Evolutionary conservation across 2,329 filamentous ascomycete species (phyloP).

Genomic region (Ophiostoma quercus): DNA sequence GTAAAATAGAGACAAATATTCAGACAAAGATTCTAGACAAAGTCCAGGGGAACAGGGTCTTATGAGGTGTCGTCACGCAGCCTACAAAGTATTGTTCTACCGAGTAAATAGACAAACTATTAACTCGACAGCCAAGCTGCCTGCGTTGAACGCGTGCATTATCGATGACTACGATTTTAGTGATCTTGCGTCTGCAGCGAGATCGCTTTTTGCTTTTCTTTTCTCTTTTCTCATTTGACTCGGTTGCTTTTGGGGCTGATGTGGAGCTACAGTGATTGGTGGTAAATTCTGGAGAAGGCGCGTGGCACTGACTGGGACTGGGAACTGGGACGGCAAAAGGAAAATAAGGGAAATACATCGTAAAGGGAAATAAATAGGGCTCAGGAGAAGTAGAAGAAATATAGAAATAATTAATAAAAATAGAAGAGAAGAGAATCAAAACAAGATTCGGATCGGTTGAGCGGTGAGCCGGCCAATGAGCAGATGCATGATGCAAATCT

Average conservation of each 20-base stretch:
- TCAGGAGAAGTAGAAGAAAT: background rate
- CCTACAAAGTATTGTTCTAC: background rate
- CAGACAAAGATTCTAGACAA: background rate
- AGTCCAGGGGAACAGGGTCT: background rate
- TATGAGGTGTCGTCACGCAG: background rate
- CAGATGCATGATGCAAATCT: background rate
- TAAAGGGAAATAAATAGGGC: background rate
- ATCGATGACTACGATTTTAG: background rate
- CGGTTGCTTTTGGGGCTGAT: constrained; percentile 1
- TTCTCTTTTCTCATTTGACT: too few relatives aligned
- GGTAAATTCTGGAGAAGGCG: constrained; percentile 10
- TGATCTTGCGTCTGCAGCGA: background rate
- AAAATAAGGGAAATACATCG: background rate
- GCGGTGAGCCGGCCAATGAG: background rate
- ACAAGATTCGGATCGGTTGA: background rate
- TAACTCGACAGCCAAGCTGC: too few relatives aligned
- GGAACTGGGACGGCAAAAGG: background rate
- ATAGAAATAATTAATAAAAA: too few relatives aligned
- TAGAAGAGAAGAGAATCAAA: background rate
- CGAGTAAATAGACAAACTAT: too few relatives aligned
- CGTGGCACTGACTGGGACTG: background rate
- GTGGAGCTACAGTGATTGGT: constrained; percentile 7
- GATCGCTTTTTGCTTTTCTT: background rate
- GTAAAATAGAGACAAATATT: background rate
- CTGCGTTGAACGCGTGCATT: background rate